Evolutionary conservation across 179 eudicot species (phyloP), one percentile per base, ranked within the genome.

Genomic region (Beta lomatogona): DNA sequence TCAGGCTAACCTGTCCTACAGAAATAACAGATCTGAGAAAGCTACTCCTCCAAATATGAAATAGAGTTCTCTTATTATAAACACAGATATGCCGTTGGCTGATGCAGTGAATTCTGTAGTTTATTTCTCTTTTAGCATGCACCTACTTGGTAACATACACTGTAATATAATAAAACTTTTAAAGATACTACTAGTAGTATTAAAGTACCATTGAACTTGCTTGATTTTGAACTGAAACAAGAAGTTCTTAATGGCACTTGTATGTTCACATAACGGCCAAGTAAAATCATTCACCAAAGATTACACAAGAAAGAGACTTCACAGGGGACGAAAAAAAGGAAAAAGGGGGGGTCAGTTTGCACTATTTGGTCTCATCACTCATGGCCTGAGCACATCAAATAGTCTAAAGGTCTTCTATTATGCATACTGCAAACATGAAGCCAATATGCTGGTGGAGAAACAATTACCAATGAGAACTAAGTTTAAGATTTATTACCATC

Each of bases 401-500:
- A 31, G 10, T 15, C 0, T 9, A 8, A 2, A 10, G 19, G 16
- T 25, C 8, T 18, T 53, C 22, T 25, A 15, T 21, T 46, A 28
- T 3, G 18, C 44, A 53, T 41, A 31, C 41, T 5, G 14, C 67
- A 57, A 48, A 28, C 61, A 45, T 4, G 55, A 16, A 57, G 75
- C 67, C 25, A 45, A 13, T 45, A 50, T 13, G 44, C 46, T 4
- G 61, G 41, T 50, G 22, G 10, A 16, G 41, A 80, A 63, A 31
- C 55, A 53, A n/a, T 5, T 16, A 48, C 9, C 0, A 36, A 4
- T 57, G 45, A 59, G 50, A 4, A n/a, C 18, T 2, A 54, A 74
- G 22, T 53, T 28, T 18, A 67, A 79, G 53, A 54, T 7, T 14
- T 12, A 65, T 54, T 81, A 89, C 94, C 88, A 18, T 61, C 65